Evolutionary conservation across 2,329 filamentous ascomycete species (phyloP), one percentile per base, ranked within the genome.

Genomic region (Pestalotiopsis sp.): DNA sequence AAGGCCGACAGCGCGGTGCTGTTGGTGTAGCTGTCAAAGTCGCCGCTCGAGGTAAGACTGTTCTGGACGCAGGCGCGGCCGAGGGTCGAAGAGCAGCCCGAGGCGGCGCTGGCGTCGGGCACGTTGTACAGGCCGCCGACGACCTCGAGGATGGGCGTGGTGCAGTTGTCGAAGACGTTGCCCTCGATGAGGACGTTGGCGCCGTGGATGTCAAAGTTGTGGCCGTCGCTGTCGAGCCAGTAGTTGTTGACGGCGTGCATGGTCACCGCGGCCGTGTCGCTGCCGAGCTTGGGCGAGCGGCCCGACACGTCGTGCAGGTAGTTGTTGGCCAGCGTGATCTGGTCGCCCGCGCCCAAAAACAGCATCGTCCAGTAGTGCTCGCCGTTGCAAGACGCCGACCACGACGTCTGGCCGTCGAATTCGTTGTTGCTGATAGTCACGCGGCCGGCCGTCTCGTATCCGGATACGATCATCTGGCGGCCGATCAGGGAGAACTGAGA

Each of bases 351-450:
- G 12, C 38, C 38, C 17, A 39, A 36, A 12, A 63, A 39, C 14
- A 63, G n/a, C 20, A 39, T 27, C 7, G 36, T 38, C 84, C 83
- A 85, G 77, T 86, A 86, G 72, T 85, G 83, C 56, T 85, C 77
- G 27, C 76, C 76, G 68, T 85, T 81, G 71, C 84, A 85, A 31
- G 77, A 78, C 11, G 82, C 78, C 0, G 82, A 84, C 73, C 79
- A 83, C 36, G 72, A 75, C 0, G 83, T 84, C 2, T 71, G 70
- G 7, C 84, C 84, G 67, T 85, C 79, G 69, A 85, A 81, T 52
- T 83, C 81, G 72, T 77, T 82, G 78, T 86, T 85, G 12, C 82
- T 83, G 63, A 86, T 78, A 2, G 84, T 84, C 0, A 84, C 78
- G 61, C 78, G 79, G 23, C 79, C 76, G 25, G 77, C 78, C 7